A percentile compares a stretch with the other conserved stretches of the same genome.
phyloP scores from a whole-genome alignment of 306 rosid species.

The Oemleria cerasiformis region DNA sequence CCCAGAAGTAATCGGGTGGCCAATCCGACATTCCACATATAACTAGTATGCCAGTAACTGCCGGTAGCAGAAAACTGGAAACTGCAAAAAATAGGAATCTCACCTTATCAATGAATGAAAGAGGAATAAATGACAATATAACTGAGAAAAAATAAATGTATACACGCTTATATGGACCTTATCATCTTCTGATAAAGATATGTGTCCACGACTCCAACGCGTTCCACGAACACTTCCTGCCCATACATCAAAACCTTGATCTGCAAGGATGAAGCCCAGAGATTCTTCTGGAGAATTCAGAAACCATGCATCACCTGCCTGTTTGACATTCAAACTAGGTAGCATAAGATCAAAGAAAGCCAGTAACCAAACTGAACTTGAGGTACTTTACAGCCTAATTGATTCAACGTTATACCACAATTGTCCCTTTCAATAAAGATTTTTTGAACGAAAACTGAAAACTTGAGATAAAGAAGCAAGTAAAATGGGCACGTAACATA shows the following conservation, averaged over 20 bases:
- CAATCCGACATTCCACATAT: slow-evolving; percentile 10
- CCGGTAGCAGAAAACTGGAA: neutral
- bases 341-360: slow-evolving; percentile 20
- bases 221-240: slow-evolving; percentile 95
- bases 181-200: slow-evolving; percentile 48
- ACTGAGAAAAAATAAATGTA: too few species aligned
- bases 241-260: slow-evolving; percentile 94
- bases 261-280: slow-evolving; percentile 91
- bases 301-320: slow-evolving; percentile 97
- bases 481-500: too few species aligned
- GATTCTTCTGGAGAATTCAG: slow-evolving; percentile 73
- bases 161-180: slow-evolving; percentile 37
- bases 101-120: neutral
- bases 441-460: neutral
- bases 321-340: slow-evolving; percentile 27
- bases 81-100: neutral
- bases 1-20: slow-evolving; percentile 1
- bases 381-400: neutral
- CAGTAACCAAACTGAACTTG: neutral
- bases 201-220: slow-evolving; percentile 83
- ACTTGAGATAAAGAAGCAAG: neutral
- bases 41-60: neutral
- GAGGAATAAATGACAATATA: neutral
- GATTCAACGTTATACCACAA: neutral
- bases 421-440: neutral